Evolutionary conservation across 305 asterid genomes (phyloP), one percentile per base, ranked within the genome.

Genomic region (Fraxinus greggii): DNA sequence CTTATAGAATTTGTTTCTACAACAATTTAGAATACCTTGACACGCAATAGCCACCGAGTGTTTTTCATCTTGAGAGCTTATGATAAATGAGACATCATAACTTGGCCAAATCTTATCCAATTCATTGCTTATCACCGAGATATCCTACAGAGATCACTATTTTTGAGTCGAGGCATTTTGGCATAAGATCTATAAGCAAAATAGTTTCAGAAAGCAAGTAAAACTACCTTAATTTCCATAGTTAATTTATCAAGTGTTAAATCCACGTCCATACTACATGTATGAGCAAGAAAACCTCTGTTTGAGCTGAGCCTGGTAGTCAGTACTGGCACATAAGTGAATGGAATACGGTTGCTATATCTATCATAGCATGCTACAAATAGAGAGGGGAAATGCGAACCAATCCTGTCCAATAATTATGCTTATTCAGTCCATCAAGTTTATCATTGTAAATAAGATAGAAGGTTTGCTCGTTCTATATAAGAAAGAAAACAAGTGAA

Each of bases 81-180:
- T 81, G 77, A 42, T 45, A 59, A 92, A 79, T 0, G 86, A 80
- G 23, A 92, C 91, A 76, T 85, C 86, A 90, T 90, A 92, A 32
- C 70, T 85, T 31, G 96, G 96, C 5, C 89, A 88, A 80, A 91
- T 86, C 83, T 76, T 84, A 83, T 90, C 92, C 87, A 93, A 76
- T 15, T 76, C 82, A 51, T 69, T 35, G 85, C 86, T 88, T 82
- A 72, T 75, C 77, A 92, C 24, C 42, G 78, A 31, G 70, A 90
- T 5, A n/a, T 83, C 86, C 97, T 93, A 77, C 72, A 86, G 63
- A 35, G 81, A 70, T 69, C 69, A 78, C 29, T 75, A 56, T 75
- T 65, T 63, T 77, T 79, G 78, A 85, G 75, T 38, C 32, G 42
- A 75, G 38, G 75, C 23, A 78, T 36, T 77, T 76, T 17, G 15